Percentiles rank a stretch among this genome's conserved stretches.
Conservation (phyloP, 1,284 basidiomycete genomes). For the Megacollybia platyphylla region DNA sequence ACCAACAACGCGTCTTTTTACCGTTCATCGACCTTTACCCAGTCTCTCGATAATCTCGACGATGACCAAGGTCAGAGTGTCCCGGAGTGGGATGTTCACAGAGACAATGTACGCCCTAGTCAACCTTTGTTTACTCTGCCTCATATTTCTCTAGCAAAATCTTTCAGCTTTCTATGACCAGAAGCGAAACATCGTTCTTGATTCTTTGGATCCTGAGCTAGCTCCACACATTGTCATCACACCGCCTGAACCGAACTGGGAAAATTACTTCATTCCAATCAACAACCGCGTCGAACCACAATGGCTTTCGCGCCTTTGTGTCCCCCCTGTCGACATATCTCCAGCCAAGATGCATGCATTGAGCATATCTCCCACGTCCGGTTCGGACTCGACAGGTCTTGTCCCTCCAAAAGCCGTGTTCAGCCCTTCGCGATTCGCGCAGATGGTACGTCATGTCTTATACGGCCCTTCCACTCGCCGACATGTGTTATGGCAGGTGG, state of each 20-base stretch:
- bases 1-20: background rate
- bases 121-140: background rate
- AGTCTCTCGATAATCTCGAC: background rate
- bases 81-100: background rate
- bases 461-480: background rate
- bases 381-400: background rate
- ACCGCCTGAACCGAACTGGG: slow-evolving; percentile 21
- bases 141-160: background rate
- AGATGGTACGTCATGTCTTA: slow-evolving; percentile 1
- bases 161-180: background rate
- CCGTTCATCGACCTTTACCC: background rate
- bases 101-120: background rate
- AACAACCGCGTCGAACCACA: slow-evolving; percentile 8
- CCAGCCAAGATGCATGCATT: background rate
- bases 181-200: background rate
- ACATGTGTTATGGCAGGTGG: slow-evolving; percentile 14
- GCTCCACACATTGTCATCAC: slow-evolving; percentile 38
- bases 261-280: slow-evolving; percentile 19
- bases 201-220: background rate
- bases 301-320: slow-evolving; percentile 13
- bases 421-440: background rate
- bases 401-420: background rate
- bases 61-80: background rate
- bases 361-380: background rate
- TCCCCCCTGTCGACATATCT: background rate